Conservation (phyloP, 805 yeast genomes). For the Clavispora asparagi region DNA sequence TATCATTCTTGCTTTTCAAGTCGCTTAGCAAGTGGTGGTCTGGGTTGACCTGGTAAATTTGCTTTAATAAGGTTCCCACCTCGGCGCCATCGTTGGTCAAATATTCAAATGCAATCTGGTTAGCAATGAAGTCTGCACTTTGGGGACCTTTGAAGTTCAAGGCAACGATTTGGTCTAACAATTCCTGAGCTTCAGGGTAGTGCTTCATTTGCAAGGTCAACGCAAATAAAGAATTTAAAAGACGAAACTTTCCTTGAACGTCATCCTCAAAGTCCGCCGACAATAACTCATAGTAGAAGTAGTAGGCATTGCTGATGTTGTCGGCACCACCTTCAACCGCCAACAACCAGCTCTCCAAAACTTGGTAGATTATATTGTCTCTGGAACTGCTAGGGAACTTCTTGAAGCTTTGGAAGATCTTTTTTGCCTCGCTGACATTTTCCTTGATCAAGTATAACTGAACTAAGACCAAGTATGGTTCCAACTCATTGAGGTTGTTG, state of each 20-base stretch:
- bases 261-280: constrained; percentile 41
- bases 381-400: constrained; percentile 30
- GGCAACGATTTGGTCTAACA: constrained; percentile 39
- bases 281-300: constrained; percentile 77
- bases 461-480: constrained; percentile 35
- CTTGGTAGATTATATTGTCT: constrained; percentile 72
- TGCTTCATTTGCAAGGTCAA: constrained; percentile 76
- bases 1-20: constrained; percentile 51
- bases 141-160: constrained; percentile 27
- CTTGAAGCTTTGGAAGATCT: constrained; percentile 27
- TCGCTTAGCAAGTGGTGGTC: constrained; percentile 57
- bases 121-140: constrained; percentile 50
- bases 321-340: constrained; percentile 37
- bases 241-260: constrained; percentile 26
- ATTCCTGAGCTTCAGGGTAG: constrained; percentile 75
- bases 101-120: constrained; percentile 58
- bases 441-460: constrained; percentile 38
- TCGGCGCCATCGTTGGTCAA: constrained; percentile 35
- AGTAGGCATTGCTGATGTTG: constrained; percentile 39
- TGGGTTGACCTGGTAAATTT: constrained; percentile 45
- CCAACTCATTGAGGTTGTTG: constrained; percentile 28
- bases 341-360: constrained; percentile 67
- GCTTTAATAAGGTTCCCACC: constrained; percentile 43
- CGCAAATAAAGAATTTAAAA: constrained; percentile 57
- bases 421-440: constrained; percentile 27